phyloP scores from a whole-genome alignment of 176 grass and related monocot genomes.

The Carex pumila region DNA sequence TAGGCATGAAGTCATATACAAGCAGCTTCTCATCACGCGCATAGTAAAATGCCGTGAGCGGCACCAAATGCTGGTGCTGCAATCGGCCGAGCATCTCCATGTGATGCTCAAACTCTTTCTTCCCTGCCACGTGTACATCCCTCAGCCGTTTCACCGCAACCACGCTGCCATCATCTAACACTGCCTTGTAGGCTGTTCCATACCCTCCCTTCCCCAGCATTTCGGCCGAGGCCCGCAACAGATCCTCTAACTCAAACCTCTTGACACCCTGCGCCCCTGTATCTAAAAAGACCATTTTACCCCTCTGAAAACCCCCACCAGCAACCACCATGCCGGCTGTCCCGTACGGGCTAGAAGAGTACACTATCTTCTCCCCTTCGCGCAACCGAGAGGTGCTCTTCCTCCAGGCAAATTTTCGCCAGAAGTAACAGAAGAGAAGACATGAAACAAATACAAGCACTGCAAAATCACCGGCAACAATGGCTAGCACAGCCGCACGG shows the following conservation, averaged over 20 bases:
- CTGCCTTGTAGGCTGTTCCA: constrained; percentile 82
- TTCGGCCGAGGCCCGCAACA: constrained; percentile 88
- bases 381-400: constrained; percentile 36
- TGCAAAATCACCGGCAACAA: constrained; percentile 72
- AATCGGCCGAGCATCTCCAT: constrained; percentile 62
- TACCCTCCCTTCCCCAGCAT: constrained; percentile 91
- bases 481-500: constrained; percentile 50
- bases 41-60: constrained; percentile 83
- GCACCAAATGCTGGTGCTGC: constrained; percentile 68
- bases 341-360: constrained; percentile 90
- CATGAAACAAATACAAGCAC: constrained; percentile 71
- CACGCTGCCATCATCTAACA: constrained; percentile 76
- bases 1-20: constrained; percentile 97
- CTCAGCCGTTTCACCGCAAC: constrained; percentile 85
- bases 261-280: constrained; percentile 14
- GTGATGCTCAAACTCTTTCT: constrained; percentile 87
- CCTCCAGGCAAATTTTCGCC: constrained; percentile 62
- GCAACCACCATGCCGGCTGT: constrained; percentile 16
- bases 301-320: constrained; percentile 42
- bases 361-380: constrained; percentile 96
- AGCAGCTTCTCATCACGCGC: constrained; percentile 96
- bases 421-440: constrained; percentile 93
- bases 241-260: constrained; percentile 84
- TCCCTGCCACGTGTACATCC: constrained; percentile 40
- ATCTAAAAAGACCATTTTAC: constrained; percentile 81